Percentiles rank a stretch among this genome's conserved stretches.
Evolutionary conservation across 352 stramenopile genomes (phyloP).

Genomic region (Globisporangium nodosum): DNA sequence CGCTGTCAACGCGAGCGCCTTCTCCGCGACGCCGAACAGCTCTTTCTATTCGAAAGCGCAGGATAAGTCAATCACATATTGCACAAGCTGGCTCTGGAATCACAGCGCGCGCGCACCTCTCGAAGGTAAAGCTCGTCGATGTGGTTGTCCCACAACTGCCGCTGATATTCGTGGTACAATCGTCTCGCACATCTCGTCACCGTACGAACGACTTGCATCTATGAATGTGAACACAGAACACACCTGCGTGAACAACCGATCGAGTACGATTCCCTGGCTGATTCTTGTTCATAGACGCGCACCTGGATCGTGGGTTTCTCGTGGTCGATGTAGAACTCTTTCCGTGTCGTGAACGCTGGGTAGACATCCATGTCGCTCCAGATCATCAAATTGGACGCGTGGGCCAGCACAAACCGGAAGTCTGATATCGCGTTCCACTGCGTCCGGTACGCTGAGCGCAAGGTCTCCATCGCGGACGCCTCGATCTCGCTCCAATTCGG

Average conservation of each 20-base stretch:
- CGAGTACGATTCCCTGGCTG: no score
- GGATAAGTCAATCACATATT: neutral
- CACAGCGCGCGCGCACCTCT: slow-evolving; percentile 18
- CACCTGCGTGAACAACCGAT: neutral
- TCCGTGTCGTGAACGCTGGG: slow-evolving; percentile 44
- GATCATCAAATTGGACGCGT: slow-evolving; percentile 77
- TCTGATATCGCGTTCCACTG: slow-evolving; percentile 54
- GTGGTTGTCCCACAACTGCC: slow-evolving; percentile 66
- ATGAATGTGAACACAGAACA: neutral
- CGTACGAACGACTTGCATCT: slow-evolving; percentile 75
- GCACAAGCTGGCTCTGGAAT: neutral
- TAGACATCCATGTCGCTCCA: slow-evolving; percentile 78
- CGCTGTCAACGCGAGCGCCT: slow-evolving; percentile 39
- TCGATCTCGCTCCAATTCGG: slow-evolving; percentile 44
- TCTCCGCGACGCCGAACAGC: slow-evolving; percentile 32
- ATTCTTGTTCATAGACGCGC: neutral
- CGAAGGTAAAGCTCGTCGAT: slow-evolving; percentile 35
- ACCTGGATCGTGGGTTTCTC: slow-evolving; percentile 52
- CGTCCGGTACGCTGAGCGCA: slow-evolving; percentile 61
- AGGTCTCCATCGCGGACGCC: slow-evolving; percentile 31
- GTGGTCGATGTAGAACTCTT: slow-evolving; percentile 53
- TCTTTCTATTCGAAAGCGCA: slow-evolving; percentile 12
- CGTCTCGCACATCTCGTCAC: slow-evolving; percentile 52
- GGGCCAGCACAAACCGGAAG: slow-evolving; percentile 48
- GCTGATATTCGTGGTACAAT: slow-evolving; percentile 77